These are phyloP conservation scores for Exophiala mesophila DNA, from an alignment of 2,329 filamentous ascomycete species.

Conservation along the genomic window DNA sequence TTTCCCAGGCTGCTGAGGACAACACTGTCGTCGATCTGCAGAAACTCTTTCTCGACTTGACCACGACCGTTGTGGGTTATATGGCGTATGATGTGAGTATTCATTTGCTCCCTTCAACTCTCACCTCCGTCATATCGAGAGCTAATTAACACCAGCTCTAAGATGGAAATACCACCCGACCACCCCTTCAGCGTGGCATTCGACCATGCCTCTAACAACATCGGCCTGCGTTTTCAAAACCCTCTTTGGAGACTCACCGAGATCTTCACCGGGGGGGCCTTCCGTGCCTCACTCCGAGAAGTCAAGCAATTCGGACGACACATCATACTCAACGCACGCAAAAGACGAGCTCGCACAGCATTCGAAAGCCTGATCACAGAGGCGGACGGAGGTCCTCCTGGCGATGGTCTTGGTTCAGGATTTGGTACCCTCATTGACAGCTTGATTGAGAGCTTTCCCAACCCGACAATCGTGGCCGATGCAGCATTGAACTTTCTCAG, in stretches of 20 bases:
- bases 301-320: constrained; percentile 53
- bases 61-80: constrained; percentile 61
- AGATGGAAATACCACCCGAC: constrained; percentile 62
- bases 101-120: neutral
- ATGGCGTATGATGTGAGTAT: constrained; percentile 57
- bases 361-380: constrained; percentile 16
- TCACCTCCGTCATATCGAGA: constrained; percentile 6
- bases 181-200: constrained; percentile 59
- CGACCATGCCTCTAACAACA: constrained; percentile 57
- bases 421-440: constrained; percentile 58
- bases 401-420: neutral
- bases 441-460: constrained; percentile 53
- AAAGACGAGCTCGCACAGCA: constrained; percentile 31
- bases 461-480: constrained; percentile 54
- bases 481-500: constrained; percentile 63
- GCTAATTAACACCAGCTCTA: neutral
- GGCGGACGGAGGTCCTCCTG: constrained; percentile 11
- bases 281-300: constrained; percentile 47
- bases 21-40: constrained; percentile 50
- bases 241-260: constrained; percentile 60
- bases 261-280: constrained; percentile 43
- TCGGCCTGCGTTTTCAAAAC: constrained; percentile 61
- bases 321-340: constrained; percentile 53
- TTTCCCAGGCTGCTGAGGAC: constrained; percentile 33
- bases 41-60: constrained; percentile 58